Base-by-base conservation (phyloP, 495 filamentous ascomycete species). In the Daldinia concentrica region DNA sequence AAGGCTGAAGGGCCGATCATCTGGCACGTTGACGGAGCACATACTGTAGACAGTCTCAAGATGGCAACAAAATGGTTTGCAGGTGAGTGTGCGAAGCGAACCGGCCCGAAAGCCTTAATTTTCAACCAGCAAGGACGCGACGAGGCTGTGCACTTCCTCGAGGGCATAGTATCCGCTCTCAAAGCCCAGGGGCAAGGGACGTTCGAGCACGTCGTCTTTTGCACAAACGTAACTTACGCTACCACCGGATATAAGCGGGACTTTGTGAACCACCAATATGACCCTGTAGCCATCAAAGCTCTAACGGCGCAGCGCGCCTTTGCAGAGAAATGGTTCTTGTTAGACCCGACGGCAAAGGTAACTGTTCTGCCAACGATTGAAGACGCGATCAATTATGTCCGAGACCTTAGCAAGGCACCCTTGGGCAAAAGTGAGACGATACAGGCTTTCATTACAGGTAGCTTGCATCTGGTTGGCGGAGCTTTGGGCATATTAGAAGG, bases 51-150 rank as follows among this genome's bases (percentile, higher is more conserved):
- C 72, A 97, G 93, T 75, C 90, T 98, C 55, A 86, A 89, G 64
- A 84, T 91, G 72, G 91, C 92, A 1, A 90, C 88, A 3, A 83
- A 84, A 36, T 99, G 95, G 95, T 98, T 98, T 73, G 73, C 82
- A 58, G 64, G 76, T 65, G 79, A 84, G 81, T 77, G 76, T 74
- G 62, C 77, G 64, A 41, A 78, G 61, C 78, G 71, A 32, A 15
- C 71, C 5, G 80, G 81, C 0, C 78, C 78, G 9, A 85, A 89
- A n/a, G 88, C 94, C 58, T 82, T 99, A 60, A 89, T 99, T 57
- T 99, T 98, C 86, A 99, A 99, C 80, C 95, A 99, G 74, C 95
- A 98, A 76, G 93, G 90, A 11, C 90, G 94, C 17, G 86, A 91
- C 58, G 92, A 94, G n/a, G 90, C 91, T 9, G 79, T 85, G 12